Percentiles rank a stretch among this genome's conserved stretches.
Conservation (phyloP, 2,329 filamentous ascomycete species). For the Colletotrichum sp. region DNA sequence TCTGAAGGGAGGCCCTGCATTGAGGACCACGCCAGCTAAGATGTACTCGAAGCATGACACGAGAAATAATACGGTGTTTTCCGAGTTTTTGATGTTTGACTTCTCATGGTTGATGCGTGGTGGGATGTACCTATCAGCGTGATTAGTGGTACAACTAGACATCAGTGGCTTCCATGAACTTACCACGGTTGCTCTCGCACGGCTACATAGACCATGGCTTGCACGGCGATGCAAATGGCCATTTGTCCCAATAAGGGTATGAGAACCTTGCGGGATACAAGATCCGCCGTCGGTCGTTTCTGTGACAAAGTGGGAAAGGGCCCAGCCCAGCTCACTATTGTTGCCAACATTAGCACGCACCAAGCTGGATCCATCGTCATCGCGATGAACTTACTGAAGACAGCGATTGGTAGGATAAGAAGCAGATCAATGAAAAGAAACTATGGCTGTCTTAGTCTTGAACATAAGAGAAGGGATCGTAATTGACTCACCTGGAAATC, state of each 20-base stretch:
- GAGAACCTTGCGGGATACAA: conserved; percentile 92
- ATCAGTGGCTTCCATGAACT: conserved; percentile 22
- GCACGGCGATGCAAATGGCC: conserved; percentile 76
- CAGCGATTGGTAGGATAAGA: conserved; percentile 92
- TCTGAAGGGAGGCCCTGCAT: conserved; percentile 89
- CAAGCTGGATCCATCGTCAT: background rate
- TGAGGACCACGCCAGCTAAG: conserved; percentile 85
- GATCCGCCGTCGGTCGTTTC: conserved; percentile 89
- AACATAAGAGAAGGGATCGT: background rate
- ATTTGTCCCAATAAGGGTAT: conserved; percentile 92
- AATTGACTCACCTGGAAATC: conserved; percentile 76
- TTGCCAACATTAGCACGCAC: background rate
- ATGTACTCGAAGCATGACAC: conserved; percentile 96
- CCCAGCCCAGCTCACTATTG: conserved; percentile 89
- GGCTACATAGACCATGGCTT: conserved; percentile 74
- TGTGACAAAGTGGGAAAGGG: conserved; percentile 77
- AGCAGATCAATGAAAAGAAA: conserved; percentile 95
- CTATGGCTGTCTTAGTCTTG: conserved; percentile 34
- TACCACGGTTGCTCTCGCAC: conserved; percentile 84
- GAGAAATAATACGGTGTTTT: conserved; percentile 91
- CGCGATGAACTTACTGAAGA: conserved; percentile 72
- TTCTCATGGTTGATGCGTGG: conserved; percentile 79
- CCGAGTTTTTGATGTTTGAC: conserved; percentile 87
- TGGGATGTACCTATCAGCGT: conserved; percentile 69
- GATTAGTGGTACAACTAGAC: conserved; percentile 19